Conservation (phyloP, 139 green algal species). For the Limnomonas spitsbergensis region DNA sequence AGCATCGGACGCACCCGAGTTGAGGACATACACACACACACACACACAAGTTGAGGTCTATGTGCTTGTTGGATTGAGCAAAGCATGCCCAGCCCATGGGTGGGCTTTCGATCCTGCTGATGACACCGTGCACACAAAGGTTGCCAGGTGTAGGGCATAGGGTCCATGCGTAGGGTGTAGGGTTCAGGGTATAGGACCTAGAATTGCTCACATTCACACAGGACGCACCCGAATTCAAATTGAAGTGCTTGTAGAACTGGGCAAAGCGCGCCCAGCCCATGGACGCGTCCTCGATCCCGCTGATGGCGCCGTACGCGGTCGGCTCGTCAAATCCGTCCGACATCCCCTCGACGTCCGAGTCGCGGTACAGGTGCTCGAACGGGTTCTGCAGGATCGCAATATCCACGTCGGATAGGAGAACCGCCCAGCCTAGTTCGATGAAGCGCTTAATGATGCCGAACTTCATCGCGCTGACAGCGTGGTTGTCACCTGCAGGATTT, state of each 20-base stretch:
- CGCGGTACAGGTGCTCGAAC: slow-evolving; percentile 65
- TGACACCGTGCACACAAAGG: too few species aligned
- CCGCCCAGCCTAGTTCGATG: slow-evolving; percentile 79
- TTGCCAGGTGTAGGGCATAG: too few species aligned
- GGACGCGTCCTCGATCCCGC: slow-evolving; percentile 79
- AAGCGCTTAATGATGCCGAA: slow-evolving; percentile 92
- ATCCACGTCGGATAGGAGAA: slow-evolving; percentile 94
- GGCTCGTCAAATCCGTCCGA: slow-evolving; percentile 80
- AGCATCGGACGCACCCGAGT: too few species aligned
- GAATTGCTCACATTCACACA: too few species aligned
- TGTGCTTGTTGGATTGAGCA: too few species aligned
- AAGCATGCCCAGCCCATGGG: too few species aligned
- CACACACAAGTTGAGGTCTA: too few species aligned
- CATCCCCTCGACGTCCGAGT: slow-evolving; percentile 74
- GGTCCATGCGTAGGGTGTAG: too few species aligned
- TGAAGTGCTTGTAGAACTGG: slow-evolving; percentile 71
- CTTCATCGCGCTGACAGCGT: slow-evolving; percentile 63
- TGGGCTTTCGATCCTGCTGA: too few species aligned
- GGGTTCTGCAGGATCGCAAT: slow-evolving; percentile 75
- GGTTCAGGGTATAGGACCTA: too few species aligned
- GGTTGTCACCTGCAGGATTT: slow-evolving; percentile 16
- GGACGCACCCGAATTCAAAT: slow-evolving; percentile 68
- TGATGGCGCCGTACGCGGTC: slow-evolving; percentile 84
- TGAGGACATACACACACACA: too few species aligned
- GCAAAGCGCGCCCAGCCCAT: slow-evolving; percentile 89